Base-by-base conservation (phyloP, 177 flowering plant species). In the Vitis hybrid region DNA sequence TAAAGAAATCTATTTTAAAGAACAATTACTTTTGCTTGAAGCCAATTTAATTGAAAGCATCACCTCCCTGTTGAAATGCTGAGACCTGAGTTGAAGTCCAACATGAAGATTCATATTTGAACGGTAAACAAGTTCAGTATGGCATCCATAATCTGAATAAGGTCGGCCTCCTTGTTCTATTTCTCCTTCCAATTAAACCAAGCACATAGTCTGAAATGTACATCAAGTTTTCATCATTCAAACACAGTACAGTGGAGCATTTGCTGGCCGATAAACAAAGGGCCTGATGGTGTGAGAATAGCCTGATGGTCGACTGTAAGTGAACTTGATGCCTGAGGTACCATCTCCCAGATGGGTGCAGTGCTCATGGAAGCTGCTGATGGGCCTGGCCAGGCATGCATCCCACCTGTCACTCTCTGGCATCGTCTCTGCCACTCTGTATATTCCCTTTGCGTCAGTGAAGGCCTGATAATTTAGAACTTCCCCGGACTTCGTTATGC, bases 351-450 rank as follows among this genome's bases (percentile, higher is more conserved):
- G 83, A 19, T 77, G 85, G 30, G 79, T 83, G 82, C 99, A 93
- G 63, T 80, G 84, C 18, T 86, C 85, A 69, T 93, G 94, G 85
- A 90, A 93, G 72, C 98, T 93, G 78, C 89, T 87, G 78, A 93
- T 91, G 0, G 99, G 97, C 71, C 98, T 85, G 14, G 94, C 96
- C 61, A 93, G 73, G 73, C 99, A 95, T 6, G 96, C 86, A 71
- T 88, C 97, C 98, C 99, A 95, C 1, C 90, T 81, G 30, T 93
- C 93, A 56, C 92, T 91, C 85, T 90, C 96, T 0, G 99, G 89
- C 98, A 95, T 95, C 18, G 98, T 95, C 82, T 93, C 99, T 14
- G 97, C 99, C 27, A 93, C 97, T 6, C 87, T 87, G 79, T 91
- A 93, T 52, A 86, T 70, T 21, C 99, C 99, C 74, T 82, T 93